phyloP scores from a whole-genome alignment of 1,139 yeast genomes.

The Taiozyma onychis region DNA sequence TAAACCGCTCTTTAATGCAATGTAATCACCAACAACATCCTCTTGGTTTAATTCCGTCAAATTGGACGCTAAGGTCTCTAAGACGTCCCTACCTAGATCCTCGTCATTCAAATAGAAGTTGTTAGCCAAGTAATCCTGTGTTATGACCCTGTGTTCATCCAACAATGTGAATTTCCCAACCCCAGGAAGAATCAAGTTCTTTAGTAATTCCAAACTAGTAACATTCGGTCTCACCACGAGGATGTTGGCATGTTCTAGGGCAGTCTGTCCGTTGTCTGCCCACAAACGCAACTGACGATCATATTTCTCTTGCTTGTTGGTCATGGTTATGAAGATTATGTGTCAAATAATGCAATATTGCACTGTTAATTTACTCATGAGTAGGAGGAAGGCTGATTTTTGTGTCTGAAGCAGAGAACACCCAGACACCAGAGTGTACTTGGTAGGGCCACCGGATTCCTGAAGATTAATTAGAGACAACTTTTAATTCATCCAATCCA shows the following conservation, averaged over 20 bases:
- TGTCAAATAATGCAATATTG: too few species aligned
- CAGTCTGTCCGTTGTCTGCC: slow-evolving; percentile 73
- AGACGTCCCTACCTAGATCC: slow-evolving; percentile 40
- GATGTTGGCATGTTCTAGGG: slow-evolving; percentile 52
- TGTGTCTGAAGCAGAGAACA: too few species aligned
- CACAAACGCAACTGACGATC: slow-evolving; percentile 89
- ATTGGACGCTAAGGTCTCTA: slow-evolving; percentile 34
- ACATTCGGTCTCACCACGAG: slow-evolving; percentile 58
- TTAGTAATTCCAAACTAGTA: slow-evolving; percentile 63
- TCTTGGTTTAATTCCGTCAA: slow-evolving; percentile 50
- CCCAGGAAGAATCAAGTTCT: slow-evolving; percentile 80
- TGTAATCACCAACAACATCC: slow-evolving; percentile 13
- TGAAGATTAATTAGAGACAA: too few species aligned
- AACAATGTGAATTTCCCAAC: slow-evolving; percentile 61
- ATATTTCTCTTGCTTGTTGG: slow-evolving; percentile 37
- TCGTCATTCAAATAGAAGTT: slow-evolving; percentile 56
- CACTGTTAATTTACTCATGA: too few species aligned
- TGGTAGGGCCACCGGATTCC: too few species aligned
- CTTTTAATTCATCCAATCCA: too few species aligned
- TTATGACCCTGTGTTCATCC: slow-evolving; percentile 36
- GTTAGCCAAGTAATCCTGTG: slow-evolving; percentile 40
- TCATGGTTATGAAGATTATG: background rate
- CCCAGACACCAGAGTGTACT: too few species aligned
- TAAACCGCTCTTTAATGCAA: slow-evolving; percentile 16
- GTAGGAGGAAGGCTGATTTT: too few species aligned